phyloP scores from a whole-genome alignment of 2,329 filamentous ascomycete genomes.

The Neonectria hederae region DNA sequence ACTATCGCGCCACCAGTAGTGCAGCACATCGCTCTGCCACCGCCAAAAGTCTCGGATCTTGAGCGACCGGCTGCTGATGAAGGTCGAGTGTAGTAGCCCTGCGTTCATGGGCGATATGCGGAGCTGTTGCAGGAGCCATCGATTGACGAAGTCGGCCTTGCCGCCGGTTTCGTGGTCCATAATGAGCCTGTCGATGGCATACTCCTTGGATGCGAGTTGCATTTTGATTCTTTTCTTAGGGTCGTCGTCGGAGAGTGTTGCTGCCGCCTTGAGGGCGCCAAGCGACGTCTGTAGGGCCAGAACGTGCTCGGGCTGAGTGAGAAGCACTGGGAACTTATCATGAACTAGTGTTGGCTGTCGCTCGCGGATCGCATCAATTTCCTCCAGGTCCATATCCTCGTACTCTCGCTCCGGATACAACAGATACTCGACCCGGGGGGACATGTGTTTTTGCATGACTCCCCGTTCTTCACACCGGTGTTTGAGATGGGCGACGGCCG shows the following conservation, averaged over 20 bases:
- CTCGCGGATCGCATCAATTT: constrained; percentile 37
- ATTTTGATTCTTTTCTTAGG: constrained; percentile 49
- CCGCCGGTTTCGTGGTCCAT: constrained; percentile 47
- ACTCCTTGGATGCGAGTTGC: constrained; percentile 57
- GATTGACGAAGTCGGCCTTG: constrained; percentile 57
- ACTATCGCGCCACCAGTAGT: constrained; percentile 50
- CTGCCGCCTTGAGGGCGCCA: constrained; percentile 52
- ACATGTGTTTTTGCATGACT: constrained; percentile 55
- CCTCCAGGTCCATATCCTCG: constrained; percentile 55
- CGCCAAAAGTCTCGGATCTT: constrained; percentile 47
- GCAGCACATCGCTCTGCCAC: constrained; percentile 52
- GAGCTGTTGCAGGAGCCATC: constrained; percentile 63
- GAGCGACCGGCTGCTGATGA: constrained; percentile 41
- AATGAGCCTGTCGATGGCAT: constrained; percentile 57
- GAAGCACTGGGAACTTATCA: constrained; percentile 54
- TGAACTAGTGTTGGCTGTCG: constrained; percentile 48
- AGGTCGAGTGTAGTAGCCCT: constrained; percentile 52
- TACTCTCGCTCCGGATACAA: constrained; percentile 49
- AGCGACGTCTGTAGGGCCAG: constrained; percentile 54
- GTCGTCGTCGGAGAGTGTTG: constrained; percentile 48
- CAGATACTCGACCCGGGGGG: constrained; percentile 51
- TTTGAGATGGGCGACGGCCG: constrained; percentile 49
- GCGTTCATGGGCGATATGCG: constrained; percentile 57
- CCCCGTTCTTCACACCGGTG: constrained; percentile 52
- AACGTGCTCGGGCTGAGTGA: constrained; percentile 60